phyloP scores from a whole-genome alignment of 805 yeast genomes.

The Pichia exigua region DNA sequence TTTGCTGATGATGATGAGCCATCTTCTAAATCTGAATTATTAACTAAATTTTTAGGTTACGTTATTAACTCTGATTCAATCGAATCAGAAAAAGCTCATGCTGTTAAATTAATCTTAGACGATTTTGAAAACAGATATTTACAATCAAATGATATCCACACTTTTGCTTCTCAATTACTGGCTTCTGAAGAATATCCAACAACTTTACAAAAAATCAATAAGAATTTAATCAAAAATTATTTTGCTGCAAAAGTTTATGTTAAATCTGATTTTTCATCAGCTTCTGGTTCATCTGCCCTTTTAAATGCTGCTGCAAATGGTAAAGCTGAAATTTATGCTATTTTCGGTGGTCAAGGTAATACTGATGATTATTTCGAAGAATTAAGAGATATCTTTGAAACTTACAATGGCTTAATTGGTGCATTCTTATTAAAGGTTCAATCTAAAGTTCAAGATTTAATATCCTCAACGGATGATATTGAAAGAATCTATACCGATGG shows the following conservation, averaged over 20 bases:
- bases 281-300: constrained; percentile 30
- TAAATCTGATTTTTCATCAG: constrained; percentile 14
- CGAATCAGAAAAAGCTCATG: constrained; percentile 37
- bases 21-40: constrained; percentile 73
- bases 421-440: constrained; percentile 70
- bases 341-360: constrained; percentile 99
- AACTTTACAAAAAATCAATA: constrained; percentile 60
- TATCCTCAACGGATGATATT: constrained; percentile 65
- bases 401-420: constrained; percentile 65
- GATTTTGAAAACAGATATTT: constrained; percentile 84
- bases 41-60: constrained; percentile 77
- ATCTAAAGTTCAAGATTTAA: constrained; percentile 55
- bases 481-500: constrained; percentile 92
- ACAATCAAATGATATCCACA: constrained; percentile 74
- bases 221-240: constrained; percentile 68
- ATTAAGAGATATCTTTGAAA: constrained; percentile 72
- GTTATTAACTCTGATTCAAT: constrained; percentile 30
- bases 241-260: constrained; percentile 34
- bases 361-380: constrained; percentile 97
- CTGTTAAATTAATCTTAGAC: constrained; percentile 57
- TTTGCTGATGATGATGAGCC: constrained; percentile 86
- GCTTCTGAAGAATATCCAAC: constrained; percentile 55
- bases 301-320: constrained; percentile 57
- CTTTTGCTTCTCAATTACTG: constrained; percentile 69
- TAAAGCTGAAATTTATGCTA: constrained; percentile 63